Evolutionary conservation across 2,329 filamentous ascomycete genomes (phyloP).

Genomic region (Sporothrix humicola): DNA sequence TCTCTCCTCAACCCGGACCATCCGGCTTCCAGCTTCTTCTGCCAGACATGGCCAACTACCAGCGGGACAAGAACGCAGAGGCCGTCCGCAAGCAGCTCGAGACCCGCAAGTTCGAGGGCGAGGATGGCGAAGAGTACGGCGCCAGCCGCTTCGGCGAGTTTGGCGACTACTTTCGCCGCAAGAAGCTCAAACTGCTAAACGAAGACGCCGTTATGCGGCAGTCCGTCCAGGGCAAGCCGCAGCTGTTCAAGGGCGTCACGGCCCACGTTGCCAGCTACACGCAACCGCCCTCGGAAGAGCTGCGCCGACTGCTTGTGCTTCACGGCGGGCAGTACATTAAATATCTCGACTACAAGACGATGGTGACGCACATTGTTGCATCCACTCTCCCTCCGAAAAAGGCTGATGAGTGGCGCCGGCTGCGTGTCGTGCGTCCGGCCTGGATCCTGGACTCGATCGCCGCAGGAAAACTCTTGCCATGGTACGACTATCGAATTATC

Average conservation of each 20-base stretch:
- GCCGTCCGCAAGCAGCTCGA: conserved; percentile 67
- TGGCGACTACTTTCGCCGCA: conserved; percentile 87
- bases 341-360: conserved; percentile 92
- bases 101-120: conserved; percentile 74
- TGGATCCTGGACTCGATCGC: conserved; percentile 92
- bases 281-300: conserved; percentile 86
- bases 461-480: conserved; percentile 80
- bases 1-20: background rate
- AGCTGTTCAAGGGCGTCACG: conserved; percentile 88
- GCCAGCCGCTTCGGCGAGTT: conserved; percentile 88
- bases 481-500: conserved; percentile 82
- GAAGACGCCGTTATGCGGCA: conserved; percentile 82
- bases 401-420: conserved; percentile 81
- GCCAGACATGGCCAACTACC: conserved; percentile 59
- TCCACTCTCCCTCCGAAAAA: conserved; percentile 92
- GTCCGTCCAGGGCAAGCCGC: conserved; percentile 70
- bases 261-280: conserved; percentile 96
- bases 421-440: conserved; percentile 90
- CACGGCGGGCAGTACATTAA: conserved; percentile 96
- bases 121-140: conserved; percentile 89
- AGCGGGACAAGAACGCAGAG: conserved; percentile 67
- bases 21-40: too few species aligned
- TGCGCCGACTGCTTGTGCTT: conserved; percentile 85
- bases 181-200: conserved; percentile 97
- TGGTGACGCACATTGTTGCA: conserved; percentile 94